Evolutionary conservation across 768 basidiomycete genomes (phyloP), one percentile per base, ranked within the genome.

Genomic region (Suillus subaureus): DNA sequence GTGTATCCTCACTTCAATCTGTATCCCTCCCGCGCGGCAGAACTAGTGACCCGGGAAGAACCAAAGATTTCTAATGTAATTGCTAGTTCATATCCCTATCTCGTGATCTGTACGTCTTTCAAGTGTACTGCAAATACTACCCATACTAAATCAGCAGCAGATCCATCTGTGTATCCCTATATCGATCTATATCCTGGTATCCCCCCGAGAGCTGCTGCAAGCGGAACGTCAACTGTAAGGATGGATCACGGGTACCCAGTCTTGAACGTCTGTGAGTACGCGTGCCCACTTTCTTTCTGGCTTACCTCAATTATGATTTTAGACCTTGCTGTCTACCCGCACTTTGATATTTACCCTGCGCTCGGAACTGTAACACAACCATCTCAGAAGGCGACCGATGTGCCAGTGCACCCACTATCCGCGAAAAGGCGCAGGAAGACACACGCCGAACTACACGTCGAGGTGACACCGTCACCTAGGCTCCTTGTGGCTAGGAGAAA

Each of bases 131-230:
- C 9, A 62, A 61, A 57, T 26, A 31, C 37, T 63, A 61, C 33
- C 31, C 45, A 57, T 39, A 61, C 62, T 63, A 47, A 61, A 21
- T 31, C 11, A 21, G 6, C 23, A 42, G 5, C 57, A 84, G 83
- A 84, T 73, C 79, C 81, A 23, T 69, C 79, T 18, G 75, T 79
- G 37, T 80, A 81, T 67, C 73, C 76, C 9, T 40, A 67, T 18
- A 73, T 76, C 56, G 71, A 75, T 49, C 61, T 77, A 18, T 78
- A 77, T 62, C 75, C 76, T 7, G 26, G 61, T 33, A 40, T 45
- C 42, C 43, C 16, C 21, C 42, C 33, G 31, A 60, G 23, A 58
- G 12, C 39, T 40, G 21, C 23, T 43, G 35, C 40, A 31, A 60
- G 58, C 40, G 15, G 40, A 21, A 31, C 45, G n/a, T 26, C 63